Conservation (phyloP, 352 stramenopile genomes). For the Phytophthora pseudosyringae region DNA sequence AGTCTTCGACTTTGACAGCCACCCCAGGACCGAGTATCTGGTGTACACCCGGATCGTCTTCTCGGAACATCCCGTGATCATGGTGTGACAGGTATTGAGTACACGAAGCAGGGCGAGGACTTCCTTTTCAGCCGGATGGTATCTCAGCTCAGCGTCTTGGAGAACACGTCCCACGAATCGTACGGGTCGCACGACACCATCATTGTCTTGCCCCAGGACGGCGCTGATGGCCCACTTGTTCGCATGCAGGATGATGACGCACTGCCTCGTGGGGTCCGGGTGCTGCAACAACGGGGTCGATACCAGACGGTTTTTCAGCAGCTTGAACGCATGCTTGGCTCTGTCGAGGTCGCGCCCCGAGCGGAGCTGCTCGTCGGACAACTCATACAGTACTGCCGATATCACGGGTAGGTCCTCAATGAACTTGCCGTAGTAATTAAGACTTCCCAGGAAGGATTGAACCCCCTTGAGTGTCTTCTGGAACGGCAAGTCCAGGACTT, state of each 20-base stretch:
- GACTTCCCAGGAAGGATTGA: conserved; percentile 26
- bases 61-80: not conserved
- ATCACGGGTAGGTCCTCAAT: conserved; percentile 25
- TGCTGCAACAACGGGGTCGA: conserved; percentile 23
- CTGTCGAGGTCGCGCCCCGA: too few species aligned
- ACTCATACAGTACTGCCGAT: conserved; percentile 8
- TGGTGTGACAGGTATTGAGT: conserved; percentile 12
- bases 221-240: conserved; percentile 35
- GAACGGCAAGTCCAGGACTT: conserved; percentile 15
- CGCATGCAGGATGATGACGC: conserved; percentile 17
- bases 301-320: conserved; percentile 35
- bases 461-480: conserved; percentile 7
- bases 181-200: conserved; percentile 26
- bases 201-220: conserved; percentile 37
- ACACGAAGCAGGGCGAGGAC: conserved; percentile 2
- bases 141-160: conserved; percentile 7
- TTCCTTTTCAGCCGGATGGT: conserved; percentile 7
- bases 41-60: conserved; percentile 1
- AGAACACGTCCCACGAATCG: conserved; percentile 24
- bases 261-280: conserved; percentile 20
- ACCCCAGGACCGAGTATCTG: conserved; percentile 4
- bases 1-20: conserved; percentile 10
- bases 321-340: conserved; percentile 13
- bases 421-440: conserved; percentile 41
- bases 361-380: too few species aligned